Evolutionary conservation across 108 stramenopile species (phyloP).

Genomic region (Cyclotella atomus): DNA sequence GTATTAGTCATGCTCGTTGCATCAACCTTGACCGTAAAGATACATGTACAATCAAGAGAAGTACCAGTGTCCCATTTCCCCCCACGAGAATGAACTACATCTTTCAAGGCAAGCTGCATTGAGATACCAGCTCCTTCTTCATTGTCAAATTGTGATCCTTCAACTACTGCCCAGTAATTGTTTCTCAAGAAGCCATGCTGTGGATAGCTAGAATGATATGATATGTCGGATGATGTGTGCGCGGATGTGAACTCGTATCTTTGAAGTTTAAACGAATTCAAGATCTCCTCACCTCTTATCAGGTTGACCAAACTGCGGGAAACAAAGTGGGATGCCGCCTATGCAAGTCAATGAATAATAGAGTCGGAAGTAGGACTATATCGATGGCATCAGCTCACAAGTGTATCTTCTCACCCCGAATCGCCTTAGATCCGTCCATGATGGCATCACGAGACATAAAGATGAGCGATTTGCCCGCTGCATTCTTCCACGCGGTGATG

Average conservation of each 20-base stretch:
- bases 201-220: constrained; percentile 72
- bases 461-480: constrained; percentile 54
- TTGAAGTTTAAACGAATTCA: too few species aligned
- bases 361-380: background rate
- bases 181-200: constrained; percentile 84
- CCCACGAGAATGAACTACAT: constrained; percentile 65
- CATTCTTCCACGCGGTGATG: constrained; percentile 57
- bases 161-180: constrained; percentile 66
- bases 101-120: constrained; percentile 60
- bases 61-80: constrained; percentile 63
- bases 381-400: background rate
- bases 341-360: background rate
- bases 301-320: constrained; percentile 85
- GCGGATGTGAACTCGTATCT: too few species aligned
- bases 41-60: constrained; percentile 33
- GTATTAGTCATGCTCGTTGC: constrained; percentile 57
- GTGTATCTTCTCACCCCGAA: constrained; percentile 51
- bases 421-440: constrained; percentile 78
- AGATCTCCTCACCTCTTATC: constrained; percentile 32
- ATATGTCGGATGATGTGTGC: too few species aligned
- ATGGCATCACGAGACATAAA: constrained; percentile 78
- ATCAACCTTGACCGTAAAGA: constrained; percentile 56
- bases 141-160: constrained; percentile 35
- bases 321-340: constrained; percentile 81
- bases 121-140: constrained; percentile 57